Base-by-base conservation (phyloP, 371 early-diverging fungal genomes). In the Apophysomyces variabilis region DNA sequence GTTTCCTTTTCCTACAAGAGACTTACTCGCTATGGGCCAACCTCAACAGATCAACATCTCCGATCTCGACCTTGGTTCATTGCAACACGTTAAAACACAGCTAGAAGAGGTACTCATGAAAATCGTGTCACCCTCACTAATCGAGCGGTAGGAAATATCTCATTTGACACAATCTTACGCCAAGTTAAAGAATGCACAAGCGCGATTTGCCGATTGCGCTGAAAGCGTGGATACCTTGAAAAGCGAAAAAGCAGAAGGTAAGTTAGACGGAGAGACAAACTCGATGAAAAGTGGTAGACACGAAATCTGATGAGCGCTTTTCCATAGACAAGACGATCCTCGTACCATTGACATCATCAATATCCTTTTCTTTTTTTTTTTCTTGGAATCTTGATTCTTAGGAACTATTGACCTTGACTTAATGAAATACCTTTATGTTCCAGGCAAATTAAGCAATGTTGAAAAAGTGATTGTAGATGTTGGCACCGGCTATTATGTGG, bases 401-500 rank as follows among this genome's bases (percentile, higher is more conserved):
- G 9, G 43, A 26, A 39, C 7, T 1, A 35, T 62, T 47, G 32
- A 54, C 71, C 69, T 71, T 71, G 64, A 69, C 69, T 50, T 32
- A 26, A 37, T 76, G 47, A 72, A 79, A 67, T 81, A 93, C 82
- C 89, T 96, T 50, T 97, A 97, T 82, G 95, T 98, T 13, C 94
- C 95, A 60, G 98, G 95, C 57, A 88, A 92, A 74, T 77, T 97
- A 44, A 81, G 87, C 32, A 82, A 94, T 68, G 85, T 89, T 12
- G 88, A 90, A 59, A 94, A 89, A 61, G 96, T 97, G 3, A 90
- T 96, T 70, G 94, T 98, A 0, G 98, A 98, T 79, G 90, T 97
- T 57, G 98, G 97, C 56, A 96, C 98, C 8, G 98, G 98, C 35
- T 98, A 98, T 75, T 95, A 89, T 68, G 89, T 95, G 18, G 96